Conservation (phyloP, 2,329 filamentous ascomycete genomes). For the Phialophora expanda region DNA sequence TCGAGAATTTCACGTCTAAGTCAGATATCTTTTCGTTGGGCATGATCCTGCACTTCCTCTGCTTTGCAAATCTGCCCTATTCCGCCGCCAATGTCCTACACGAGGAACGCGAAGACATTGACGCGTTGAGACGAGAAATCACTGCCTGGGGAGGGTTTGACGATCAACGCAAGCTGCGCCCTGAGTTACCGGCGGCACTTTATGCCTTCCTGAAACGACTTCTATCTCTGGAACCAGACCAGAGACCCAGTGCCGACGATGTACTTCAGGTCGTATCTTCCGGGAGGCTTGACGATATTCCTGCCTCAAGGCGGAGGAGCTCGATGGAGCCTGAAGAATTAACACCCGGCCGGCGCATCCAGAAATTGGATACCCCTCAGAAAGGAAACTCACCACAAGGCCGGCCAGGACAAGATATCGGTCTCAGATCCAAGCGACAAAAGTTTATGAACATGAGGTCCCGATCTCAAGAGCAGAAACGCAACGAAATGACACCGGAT, state of each 20-base stretch:
- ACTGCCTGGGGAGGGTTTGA: constrained; percentile 85
- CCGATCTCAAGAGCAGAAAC: constrained; percentile 20
- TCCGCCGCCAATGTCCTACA: constrained; percentile 79
- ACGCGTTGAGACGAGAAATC: constrained; percentile 83
- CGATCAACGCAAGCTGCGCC: constrained; percentile 72
- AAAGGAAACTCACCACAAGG: constrained; percentile 31
- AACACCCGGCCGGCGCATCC: constrained; percentile 35
- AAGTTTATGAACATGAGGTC: constrained; percentile 14
- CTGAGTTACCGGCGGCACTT: constrained; percentile 82
- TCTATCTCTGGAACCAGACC: constrained; percentile 74
- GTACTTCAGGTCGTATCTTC: constrained; percentile 79
- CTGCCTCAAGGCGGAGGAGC: constrained; percentile 26
- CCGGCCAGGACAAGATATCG: constrained; percentile 1
- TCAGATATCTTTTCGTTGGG: constrained; percentile 98
- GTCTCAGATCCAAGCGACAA: constrained; percentile 20
- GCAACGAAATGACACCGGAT: background rate
- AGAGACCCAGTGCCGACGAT: constrained; percentile 83
- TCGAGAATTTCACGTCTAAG: constrained; percentile 94
- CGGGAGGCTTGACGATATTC: constrained; percentile 49
- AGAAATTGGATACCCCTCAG: constrained; percentile 35
- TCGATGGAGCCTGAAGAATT: constrained; percentile 38
- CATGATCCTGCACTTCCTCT: constrained; percentile 99
- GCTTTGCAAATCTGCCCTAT: constrained; percentile 89
- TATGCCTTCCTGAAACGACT: constrained; percentile 84
- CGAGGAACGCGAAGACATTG: constrained; percentile 90